A percentile compares a stretch with the other conserved stretches of the same genome.
These are phyloP conservation scores for Arthrobotrys sphaeroides DNA, from an alignment of 2,329 filamentous ascomycete species.

Conservation along the genomic window DNA sequence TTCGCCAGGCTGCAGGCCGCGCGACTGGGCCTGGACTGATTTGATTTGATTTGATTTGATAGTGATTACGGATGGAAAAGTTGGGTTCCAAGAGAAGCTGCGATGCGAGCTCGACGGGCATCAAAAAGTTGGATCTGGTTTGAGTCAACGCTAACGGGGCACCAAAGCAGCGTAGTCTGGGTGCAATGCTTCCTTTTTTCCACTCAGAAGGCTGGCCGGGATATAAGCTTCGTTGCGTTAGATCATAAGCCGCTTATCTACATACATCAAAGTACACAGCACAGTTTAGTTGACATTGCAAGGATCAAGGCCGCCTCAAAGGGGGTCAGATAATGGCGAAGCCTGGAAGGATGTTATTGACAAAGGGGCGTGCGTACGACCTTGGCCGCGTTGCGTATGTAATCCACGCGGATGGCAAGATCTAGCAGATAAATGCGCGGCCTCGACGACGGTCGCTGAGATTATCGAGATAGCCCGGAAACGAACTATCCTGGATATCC, in stretches of 20 bases:
- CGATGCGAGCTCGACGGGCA: constrained; percentile 21
- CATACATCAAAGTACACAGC: too few relatives aligned
- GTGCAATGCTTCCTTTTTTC: constrained; percentile 24
- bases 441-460: background rate
- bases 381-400: constrained; percentile 46
- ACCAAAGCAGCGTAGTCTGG: constrained; percentile 11
- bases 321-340: constrained; percentile 23
- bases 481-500: background rate
- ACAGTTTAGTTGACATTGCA: background rate
- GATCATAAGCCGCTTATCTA: constrained; percentile 31
- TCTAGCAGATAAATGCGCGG: constrained; percentile 30
- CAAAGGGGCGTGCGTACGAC: constrained; percentile 39
- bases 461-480: constrained; percentile 36
- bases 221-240: constrained; percentile 38
- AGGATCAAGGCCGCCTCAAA: constrained; percentile 29
- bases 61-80: constrained; percentile 14
- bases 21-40: background rate
- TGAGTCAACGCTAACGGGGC: constrained; percentile 33
- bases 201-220: constrained; percentile 26
- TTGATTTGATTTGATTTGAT: constrained; percentile 1
- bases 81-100: constrained; percentile 6
- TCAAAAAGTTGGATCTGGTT: constrained; percentile 23
- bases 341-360: background rate
- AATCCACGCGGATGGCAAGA: constrained; percentile 29
- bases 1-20: background rate